Conservation (phyloP, 2,329 filamentous ascomycete species). For the Camptophora hylomeconis region DNA sequence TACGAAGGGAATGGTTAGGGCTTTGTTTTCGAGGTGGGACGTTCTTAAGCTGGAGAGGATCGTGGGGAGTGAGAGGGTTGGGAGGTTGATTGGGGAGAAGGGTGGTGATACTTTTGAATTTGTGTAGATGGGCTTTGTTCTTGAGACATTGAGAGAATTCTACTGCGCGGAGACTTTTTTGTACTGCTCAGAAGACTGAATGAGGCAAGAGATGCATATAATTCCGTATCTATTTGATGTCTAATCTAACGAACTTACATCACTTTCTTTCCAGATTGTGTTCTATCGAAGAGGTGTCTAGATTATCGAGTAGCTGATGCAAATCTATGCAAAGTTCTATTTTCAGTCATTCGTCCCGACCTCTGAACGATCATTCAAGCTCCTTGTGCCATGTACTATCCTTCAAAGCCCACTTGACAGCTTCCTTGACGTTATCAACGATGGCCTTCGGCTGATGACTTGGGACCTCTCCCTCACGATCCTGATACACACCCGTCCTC, state of each 20-base stretch:
- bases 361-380: conserved; percentile 1
- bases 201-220: too few species aligned
- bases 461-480: conserved; percentile 39
- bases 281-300: too few species aligned
- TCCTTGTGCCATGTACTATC: conserved; percentile 28
- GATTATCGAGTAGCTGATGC: too few species aligned
- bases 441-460: conserved; percentile 50
- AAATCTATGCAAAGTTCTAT: too few species aligned
- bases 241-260: too few species aligned
- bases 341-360: too few species aligned
- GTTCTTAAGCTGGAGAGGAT: conserved; percentile 76
- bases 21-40: conserved; percentile 80
- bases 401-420: conserved; percentile 63
- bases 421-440: conserved; percentile 61
- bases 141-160: too few species aligned
- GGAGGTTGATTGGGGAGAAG: conserved; percentile 69
- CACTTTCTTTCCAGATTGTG: too few species aligned
- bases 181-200: too few species aligned
- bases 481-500: conserved; percentile 61
- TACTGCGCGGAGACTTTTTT: too few species aligned
- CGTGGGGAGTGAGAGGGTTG: conserved; percentile 67
- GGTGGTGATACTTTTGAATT: conserved; percentile 90
- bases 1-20: conserved; percentile 36
- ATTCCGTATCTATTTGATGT: too few species aligned
- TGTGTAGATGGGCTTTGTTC: too few species aligned